Percentiles rank a stretch among this genome's conserved stretches.
Conservation (phyloP, 2,329 filamentous ascomycete species). For the Talaromyces sp. region DNA sequence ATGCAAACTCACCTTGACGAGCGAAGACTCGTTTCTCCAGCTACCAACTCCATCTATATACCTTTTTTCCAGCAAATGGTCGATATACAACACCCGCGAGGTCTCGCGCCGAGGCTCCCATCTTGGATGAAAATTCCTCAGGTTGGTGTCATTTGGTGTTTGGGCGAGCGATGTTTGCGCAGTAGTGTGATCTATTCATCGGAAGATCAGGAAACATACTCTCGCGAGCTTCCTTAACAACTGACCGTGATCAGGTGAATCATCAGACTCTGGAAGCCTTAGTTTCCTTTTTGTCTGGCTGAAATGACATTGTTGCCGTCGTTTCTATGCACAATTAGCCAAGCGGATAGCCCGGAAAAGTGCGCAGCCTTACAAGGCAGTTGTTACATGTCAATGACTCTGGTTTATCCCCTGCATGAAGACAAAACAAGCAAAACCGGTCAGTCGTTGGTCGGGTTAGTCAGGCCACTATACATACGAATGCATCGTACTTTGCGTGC, state of each 20-base stretch:
- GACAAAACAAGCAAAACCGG: not conserved
- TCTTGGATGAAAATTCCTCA: not conserved
- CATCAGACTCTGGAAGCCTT: conserved; percentile 7
- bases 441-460: not conserved
- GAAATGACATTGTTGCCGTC: conserved; percentile 18
- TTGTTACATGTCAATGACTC: conserved; percentile 17
- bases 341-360: not conserved
- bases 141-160: not conserved
- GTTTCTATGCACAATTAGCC: conserved; percentile 13
- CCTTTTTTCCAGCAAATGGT: conserved; percentile 15
- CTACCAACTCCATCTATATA: conserved; percentile 8
- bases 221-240: not conserved
- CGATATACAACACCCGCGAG: conserved; percentile 14
- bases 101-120: not conserved
- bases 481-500: conserved; percentile 37
- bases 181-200: not conserved
- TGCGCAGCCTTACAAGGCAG: conserved; percentile 19
- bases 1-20: conserved; percentile 15
- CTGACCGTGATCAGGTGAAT: not conserved
- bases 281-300: conserved; percentile 16
- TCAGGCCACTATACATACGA: conserved; percentile 17
- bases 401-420: conserved; percentile 1
- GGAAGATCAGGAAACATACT: not conserved
- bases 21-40: conserved; percentile 12
- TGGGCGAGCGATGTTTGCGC: not conserved